These are phyloP conservation scores for Candida albicans DNA, from an alignment of 1,139 yeast genomes.

Conservation along the genomic window DNA sequence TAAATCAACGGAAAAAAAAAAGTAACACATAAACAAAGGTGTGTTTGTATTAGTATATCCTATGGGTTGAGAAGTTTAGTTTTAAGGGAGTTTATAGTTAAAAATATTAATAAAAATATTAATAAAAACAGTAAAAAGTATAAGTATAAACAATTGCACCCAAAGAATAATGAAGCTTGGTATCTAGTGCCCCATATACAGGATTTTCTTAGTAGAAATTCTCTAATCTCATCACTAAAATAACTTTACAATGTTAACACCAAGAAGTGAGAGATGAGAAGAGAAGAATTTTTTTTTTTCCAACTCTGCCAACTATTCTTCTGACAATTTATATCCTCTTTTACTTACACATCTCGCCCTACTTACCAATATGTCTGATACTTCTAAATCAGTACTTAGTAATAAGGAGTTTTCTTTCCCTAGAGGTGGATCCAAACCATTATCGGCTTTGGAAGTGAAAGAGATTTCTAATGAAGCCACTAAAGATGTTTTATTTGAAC, in stretches of 20 bases:
- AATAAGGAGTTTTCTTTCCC: conserved; percentile 79
- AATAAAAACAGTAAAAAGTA: neutral
- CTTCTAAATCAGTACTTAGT: conserved; percentile 23
- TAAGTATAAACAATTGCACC: conserved; percentile 1
- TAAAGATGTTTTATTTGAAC: conserved; percentile 76
- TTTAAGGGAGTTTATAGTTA: conserved; percentile 1
- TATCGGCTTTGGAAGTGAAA: conserved; percentile 87
- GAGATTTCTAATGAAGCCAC: conserved; percentile 93
- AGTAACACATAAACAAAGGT: neutral
- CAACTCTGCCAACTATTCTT: too few species aligned
- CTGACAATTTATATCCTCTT: neutral
- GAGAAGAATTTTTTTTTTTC: neutral
- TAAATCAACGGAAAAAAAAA: neutral
- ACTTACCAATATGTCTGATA: conserved; percentile 17
- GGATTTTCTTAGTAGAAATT: too few species aligned
- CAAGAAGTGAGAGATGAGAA: neutral
- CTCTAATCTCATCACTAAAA: too few species aligned
- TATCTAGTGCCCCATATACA: too few species aligned
- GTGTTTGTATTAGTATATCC: too few species aligned
- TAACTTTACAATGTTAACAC: too few species aligned
- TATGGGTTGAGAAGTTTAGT: too few species aligned
- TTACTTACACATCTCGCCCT: neutral
- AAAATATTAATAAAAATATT: neutral
- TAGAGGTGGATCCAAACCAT: conserved; percentile 87
- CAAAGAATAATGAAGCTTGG: neutral